Evolutionary conservation across 768 basidiomycete species (phyloP), one percentile per base, ranked within the genome.

Genomic region (Serendipita sp.): DNA sequence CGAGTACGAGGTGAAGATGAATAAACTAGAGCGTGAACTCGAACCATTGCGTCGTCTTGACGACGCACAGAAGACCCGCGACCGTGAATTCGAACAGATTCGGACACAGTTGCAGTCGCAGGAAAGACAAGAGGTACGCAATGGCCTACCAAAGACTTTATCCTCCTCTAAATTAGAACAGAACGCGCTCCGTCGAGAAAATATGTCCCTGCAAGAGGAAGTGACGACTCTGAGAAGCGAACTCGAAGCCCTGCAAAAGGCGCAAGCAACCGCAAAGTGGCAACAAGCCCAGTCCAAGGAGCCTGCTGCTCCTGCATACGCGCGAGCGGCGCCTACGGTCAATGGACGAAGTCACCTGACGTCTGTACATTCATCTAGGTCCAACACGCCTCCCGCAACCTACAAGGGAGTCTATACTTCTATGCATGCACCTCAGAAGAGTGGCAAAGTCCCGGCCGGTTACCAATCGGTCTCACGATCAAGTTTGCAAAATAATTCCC

Each of bases 11-110:
- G 81, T 81, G 67, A 84, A 84, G 28, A 83, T 86, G 18, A 84
- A 84, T 69, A 86, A 88, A 67, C 79, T 80, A 47, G 86, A 89
- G 72, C 75, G 76, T 23, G 80, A 85, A 65, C 73, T 89, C 18
- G 85, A 86, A 70, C 70, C 52, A 13, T 32, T 54, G 10, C 52
- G 52, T 28, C 52, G 52, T 98, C 70, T 96, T 92, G 47, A 95
- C 83, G 75, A 98, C 97, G 63, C 96, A 84, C 32, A 99, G 79
- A 36, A 94, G 80, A 30, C 95, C 96, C 69, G 93, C 94, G 18
- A 91, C 83, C 10, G 91, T 93, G 23, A 99, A 79, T 69, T 98
- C 95, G 69, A 54, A 32, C 15, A 51, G 18, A 65, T 54, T 45
- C 64, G 48, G 34, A 11, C 52, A 11, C 52, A 54, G 30, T 32